phyloP scores from a whole-genome alignment of 179 eudicot species.

The Monotropa hypopitys region DNA sequence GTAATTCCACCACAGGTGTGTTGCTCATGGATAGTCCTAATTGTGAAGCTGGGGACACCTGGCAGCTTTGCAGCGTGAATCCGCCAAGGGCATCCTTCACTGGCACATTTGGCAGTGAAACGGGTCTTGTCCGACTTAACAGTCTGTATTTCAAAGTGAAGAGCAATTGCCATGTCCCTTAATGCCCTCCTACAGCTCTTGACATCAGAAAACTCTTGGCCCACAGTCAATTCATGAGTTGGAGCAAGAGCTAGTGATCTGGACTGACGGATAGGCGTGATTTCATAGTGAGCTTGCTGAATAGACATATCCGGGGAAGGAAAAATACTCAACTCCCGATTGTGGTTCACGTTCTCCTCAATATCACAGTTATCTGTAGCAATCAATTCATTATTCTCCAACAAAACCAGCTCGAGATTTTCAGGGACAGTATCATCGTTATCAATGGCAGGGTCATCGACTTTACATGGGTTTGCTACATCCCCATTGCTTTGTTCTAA shows the following conservation, averaged over 20 bases:
- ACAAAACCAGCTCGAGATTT: conserved; percentile 21
- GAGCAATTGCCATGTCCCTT: conserved; percentile 60
- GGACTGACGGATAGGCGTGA: conserved; percentile 36
- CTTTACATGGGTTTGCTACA: conserved; percentile 7
- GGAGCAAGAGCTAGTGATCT: conserved; percentile 34
- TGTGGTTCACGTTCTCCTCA: conserved; percentile 34
- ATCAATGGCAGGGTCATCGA: conserved; percentile 13
- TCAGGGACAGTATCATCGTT: conserved; percentile 14
- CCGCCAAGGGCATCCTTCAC: conserved; percentile 83
- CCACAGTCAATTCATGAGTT: conserved; percentile 48
- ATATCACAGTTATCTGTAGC: conserved; percentile 29
- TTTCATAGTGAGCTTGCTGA: conserved; percentile 24
- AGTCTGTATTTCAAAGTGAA: conserved; percentile 70
- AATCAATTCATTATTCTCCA: conserved; percentile 20
- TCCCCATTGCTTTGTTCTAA: conserved; percentile 8
- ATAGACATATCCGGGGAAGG: conserved; percentile 25
- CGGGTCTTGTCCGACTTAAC: conserved; percentile 77
- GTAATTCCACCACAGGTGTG: conserved; percentile 63
- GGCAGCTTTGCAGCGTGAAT: conserved; percentile 71
- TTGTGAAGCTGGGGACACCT: conserved; percentile 56
- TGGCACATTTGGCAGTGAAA: conserved; percentile 73
- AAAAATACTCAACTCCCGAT: conserved; percentile 25
- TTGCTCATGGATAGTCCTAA: conserved; percentile 55
- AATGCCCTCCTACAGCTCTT: conserved; percentile 62
- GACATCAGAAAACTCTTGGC: conserved; percentile 72